Percentiles rank a stretch among this genome's conserved stretches.
Evolutionary conservation across 768 basidiomycete species (phyloP).

Genomic region (Candolleomyces eurysporus): DNA sequence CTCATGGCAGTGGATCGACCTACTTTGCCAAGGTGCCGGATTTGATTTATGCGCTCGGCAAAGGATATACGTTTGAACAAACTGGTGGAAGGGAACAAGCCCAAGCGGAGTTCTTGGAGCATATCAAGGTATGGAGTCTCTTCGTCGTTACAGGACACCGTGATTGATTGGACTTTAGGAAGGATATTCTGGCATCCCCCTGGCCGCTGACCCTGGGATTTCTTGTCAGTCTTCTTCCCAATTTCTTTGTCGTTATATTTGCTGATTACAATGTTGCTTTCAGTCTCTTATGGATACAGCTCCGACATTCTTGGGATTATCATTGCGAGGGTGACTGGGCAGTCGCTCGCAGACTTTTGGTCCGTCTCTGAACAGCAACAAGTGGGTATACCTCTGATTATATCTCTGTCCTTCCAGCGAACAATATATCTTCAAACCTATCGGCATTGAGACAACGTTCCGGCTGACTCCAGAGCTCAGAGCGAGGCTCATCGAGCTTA

Average conservation of each 20-base stretch:
- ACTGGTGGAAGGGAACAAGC: constrained; percentile 10
- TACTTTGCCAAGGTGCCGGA: constrained; percentile 15
- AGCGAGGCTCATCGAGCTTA: constrained; percentile 17
- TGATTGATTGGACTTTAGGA: constrained; percentile 14
- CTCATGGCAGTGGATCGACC: constrained; percentile 25
- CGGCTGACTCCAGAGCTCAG: constrained; percentile 23
- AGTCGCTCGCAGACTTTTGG: constrained; percentile 27
- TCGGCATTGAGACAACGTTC: constrained; percentile 27
- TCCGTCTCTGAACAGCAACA: constrained; percentile 9
- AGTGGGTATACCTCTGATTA: not conserved
- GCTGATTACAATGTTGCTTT: not conserved
- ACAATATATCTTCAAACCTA: constrained; percentile 27
- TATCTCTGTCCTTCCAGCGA: constrained; percentile 13
- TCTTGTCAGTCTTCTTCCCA: constrained; percentile 17
- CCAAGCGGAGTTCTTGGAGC: constrained; percentile 20
- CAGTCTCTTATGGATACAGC: constrained; percentile 29
- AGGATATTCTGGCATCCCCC: constrained; percentile 20
- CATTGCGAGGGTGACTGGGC: constrained; percentile 25
- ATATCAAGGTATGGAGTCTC: constrained; percentile 17
- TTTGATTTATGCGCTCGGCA: not conserved
- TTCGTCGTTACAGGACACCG: not conserved
- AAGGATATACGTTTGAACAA: constrained; percentile 17
- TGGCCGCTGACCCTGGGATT: constrained; percentile 28
- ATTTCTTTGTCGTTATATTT: not conserved
- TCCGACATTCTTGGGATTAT: constrained; percentile 29